Percentiles rank a stretch among this genome's conserved stretches.
These are phyloP conservation scores for Petunia axillaris DNA, from an alignment of 257 asterid genomes.

Conservation along the genomic window DNA sequence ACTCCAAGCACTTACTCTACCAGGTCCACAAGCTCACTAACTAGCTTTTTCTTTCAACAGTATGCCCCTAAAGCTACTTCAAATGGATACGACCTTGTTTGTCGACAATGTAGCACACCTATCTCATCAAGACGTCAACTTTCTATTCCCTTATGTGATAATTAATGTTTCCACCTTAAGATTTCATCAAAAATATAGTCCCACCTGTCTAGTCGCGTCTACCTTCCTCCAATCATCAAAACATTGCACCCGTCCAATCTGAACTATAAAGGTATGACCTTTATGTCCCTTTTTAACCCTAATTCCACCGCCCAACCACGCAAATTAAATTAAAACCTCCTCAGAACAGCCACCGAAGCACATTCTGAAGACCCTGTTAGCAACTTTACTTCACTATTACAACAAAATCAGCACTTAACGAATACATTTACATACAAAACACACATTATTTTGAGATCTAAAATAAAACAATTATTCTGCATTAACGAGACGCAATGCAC, in stretches of 20 bases:
- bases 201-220: background rate
- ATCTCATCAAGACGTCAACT: background rate
- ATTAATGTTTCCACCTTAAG: background rate
- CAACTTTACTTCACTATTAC: background rate
- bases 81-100: background rate
- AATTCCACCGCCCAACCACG: background rate
- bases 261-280: background rate
- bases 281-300: background rate
- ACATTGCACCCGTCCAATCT: background rate
- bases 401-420: background rate
- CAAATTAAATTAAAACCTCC: background rate
- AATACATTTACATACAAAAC: slow-evolving; percentile 13
- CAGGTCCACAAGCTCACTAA: slow-evolving; percentile 10
- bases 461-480: slow-evolving; percentile 5
- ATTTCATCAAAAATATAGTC: slow-evolving; percentile 14
- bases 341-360: background rate
- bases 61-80: background rate
- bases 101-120: background rate
- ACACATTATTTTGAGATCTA: background rate
- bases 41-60: background rate
- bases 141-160: background rate
- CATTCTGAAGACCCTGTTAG: background rate
- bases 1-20: background rate
- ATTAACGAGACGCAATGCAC: background rate
- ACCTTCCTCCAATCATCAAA: background rate